A percentile compares a stretch with the other conserved stretches of the same genome.
Conservation (phyloP, 2,329 filamentous ascomycete genomes). For the Aspergillus bombycis region DNA sequence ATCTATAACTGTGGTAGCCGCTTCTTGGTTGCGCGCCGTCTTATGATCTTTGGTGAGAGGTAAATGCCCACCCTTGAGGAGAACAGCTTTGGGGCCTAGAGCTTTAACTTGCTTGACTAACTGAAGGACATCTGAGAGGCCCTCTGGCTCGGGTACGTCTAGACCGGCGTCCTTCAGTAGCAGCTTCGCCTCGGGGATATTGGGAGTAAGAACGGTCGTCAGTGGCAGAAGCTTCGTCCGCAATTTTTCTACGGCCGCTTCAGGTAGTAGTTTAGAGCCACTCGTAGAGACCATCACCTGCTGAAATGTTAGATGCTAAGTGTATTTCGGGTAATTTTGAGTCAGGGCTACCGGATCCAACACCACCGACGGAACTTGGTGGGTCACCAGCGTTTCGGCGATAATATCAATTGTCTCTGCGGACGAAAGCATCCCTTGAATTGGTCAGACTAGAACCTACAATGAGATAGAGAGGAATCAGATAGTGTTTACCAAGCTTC, state of each 20-base stretch:
- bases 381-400: constrained; percentile 62
- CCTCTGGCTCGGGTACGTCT: constrained; percentile 52
- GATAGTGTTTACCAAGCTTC: constrained; percentile 71
- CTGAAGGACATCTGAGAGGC: constrained; percentile 66
- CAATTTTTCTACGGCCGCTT: constrained; percentile 45
- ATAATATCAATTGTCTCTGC: constrained; percentile 70
- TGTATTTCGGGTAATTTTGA: neutral
- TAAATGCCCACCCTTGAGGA: constrained; percentile 90
- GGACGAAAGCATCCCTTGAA: constrained; percentile 78
- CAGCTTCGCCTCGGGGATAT: constrained; percentile 52
- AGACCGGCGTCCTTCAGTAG: constrained; percentile 46
- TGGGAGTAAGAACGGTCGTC: constrained; percentile 52
- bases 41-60: constrained; percentile 69
- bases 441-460: neutral
- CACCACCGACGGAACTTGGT: constrained; percentile 63
- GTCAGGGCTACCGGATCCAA: constrained; percentile 69
- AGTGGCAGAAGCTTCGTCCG: constrained; percentile 46
- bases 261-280: constrained; percentile 50
- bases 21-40: constrained; percentile 60
- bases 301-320: constrained; percentile 19
- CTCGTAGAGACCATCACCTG: constrained; percentile 80
- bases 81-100: constrained; percentile 76
- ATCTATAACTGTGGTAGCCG: constrained; percentile 72
- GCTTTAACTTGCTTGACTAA: constrained; percentile 68
- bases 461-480: neutral